phyloP scores from a whole-genome alignment of 2,329 filamentous ascomycete species.

The Trichoderma sp. region DNA sequence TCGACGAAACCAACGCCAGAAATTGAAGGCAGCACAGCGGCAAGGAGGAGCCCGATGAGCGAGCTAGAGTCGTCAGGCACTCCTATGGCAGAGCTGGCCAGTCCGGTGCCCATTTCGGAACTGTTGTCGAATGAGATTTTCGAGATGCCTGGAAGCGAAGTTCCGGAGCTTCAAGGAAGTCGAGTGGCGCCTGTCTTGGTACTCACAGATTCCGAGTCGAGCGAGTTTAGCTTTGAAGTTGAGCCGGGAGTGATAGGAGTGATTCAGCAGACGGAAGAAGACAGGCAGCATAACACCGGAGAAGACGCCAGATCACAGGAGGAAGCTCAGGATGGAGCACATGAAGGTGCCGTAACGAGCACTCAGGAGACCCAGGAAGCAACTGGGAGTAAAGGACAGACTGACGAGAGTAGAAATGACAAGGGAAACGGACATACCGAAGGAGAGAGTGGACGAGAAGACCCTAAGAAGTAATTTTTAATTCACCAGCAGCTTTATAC shows the following conservation, averaged over 20 bases:
- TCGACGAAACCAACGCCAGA: neutral
- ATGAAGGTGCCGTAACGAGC: neutral
- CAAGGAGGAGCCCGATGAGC: slow-evolving; percentile 11
- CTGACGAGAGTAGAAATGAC: neutral
- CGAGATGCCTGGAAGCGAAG: slow-evolving; percentile 21
- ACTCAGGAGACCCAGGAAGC: neutral
- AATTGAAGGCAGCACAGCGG: slow-evolving; percentile 2
- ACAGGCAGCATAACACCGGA: neutral
- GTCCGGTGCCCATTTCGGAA: slow-evolving; percentile 16
- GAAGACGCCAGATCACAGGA: neutral
- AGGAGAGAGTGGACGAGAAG: neutral
- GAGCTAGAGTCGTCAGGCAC: neutral
- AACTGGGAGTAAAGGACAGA: neutral
- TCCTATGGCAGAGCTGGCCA: neutral
- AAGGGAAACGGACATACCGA: neutral
- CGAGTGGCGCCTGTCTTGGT: neutral
- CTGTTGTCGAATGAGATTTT: slow-evolving; percentile 16
- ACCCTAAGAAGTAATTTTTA: slow-evolving; percentile 1
- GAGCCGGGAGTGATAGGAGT: neutral
- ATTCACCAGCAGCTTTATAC: neutral
- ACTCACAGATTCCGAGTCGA: neutral
- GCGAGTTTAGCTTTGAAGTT: slow-evolving; percentile 5
- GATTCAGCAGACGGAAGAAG: neutral
- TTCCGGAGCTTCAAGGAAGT: slow-evolving; percentile 17
- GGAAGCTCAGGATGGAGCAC: neutral